Percentiles rank a stretch among this genome's conserved stretches.
Conservation (phyloP, 208 protist genomes). For the Leishmania aethiopica region DNA sequence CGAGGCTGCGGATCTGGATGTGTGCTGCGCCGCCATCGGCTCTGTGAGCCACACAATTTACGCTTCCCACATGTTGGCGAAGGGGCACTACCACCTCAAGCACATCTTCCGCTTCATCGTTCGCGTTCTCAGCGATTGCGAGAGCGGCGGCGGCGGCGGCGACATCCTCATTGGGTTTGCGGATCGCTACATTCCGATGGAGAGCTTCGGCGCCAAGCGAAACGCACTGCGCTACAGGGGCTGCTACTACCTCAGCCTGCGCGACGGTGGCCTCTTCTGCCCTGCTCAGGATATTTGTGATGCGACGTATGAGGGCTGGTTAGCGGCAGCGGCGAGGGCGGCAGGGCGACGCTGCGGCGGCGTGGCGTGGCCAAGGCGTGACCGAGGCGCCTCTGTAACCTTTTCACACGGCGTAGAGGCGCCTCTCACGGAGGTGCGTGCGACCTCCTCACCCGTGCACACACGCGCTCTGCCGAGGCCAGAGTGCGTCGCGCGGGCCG, state of each 20-base stretch:
- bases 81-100: slow-evolving; percentile 21
- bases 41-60: slow-evolving; percentile 42
- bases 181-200: slow-evolving; percentile 53
- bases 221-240: slow-evolving; percentile 45
- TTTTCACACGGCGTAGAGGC: neutral
- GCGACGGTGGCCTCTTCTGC: slow-evolving; percentile 37
- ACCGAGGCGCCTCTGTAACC: neutral
- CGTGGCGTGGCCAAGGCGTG: neutral
- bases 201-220: slow-evolving; percentile 45
- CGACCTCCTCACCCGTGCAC: neutral
- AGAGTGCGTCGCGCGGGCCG: slow-evolving; percentile 14
- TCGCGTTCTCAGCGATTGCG: slow-evolving; percentile 23
- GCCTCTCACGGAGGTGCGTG: neutral
- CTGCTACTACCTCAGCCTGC: slow-evolving; percentile 57
- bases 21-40: slow-evolving; percentile 41
- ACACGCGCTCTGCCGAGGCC: neutral
- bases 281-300: slow-evolving; percentile 22
- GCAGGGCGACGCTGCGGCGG: slow-evolving; percentile 6
- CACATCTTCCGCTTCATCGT: slow-evolving; percentile 12
- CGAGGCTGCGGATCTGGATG: neutral
- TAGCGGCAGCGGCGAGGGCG: slow-evolving; percentile 10
- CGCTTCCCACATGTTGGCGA: slow-evolving; percentile 17
- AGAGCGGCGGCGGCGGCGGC: slow-evolving; percentile 19
- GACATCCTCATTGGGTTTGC: slow-evolving; percentile 55
- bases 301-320: slow-evolving; percentile 5